Evolutionary conservation across 768 basidiomycete genomes (phyloP), one percentile per base, ranked within the genome.

Genomic region (Serpula lacrymans): DNA sequence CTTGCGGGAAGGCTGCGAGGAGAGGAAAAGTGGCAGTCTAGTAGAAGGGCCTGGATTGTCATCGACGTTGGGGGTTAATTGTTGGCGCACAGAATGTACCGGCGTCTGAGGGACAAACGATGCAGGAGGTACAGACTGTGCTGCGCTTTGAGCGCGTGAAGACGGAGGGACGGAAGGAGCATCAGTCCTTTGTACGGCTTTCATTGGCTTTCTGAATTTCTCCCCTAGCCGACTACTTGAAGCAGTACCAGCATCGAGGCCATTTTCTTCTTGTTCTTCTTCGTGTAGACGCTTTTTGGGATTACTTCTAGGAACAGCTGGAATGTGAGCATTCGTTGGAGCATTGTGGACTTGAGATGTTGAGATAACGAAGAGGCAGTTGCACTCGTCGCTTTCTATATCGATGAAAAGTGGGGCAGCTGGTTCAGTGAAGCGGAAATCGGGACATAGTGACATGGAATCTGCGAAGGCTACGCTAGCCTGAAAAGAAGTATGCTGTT

Each of bases 401-500:
- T 84, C 80, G 45, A 91, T 83, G 52, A 79, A 85, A n/a, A 92
- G 65, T 8, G 89, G 87, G 9, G 75, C 73, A 11, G 76, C 70
- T 3, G 86, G 78, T 46, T 86, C 78, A 0, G 84, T 89, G 61
- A 91, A 89, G 6, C 81, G 78, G 38, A 92, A 67, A 37, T 84
- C 79, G 16, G 91, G 69, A 5, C 78, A 55, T 26, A 80, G 64
- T 9, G 75, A 67, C 64, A 80, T 78, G 3, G 80, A 75, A 52
- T 91, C 88, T 1, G 87, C 86, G 56, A 82, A 89, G 6, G 80
- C 72, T 41, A 89, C 81, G 1, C 86, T 85, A 5, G 88, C 88
- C 88, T 91, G 47, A 13, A 21, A n/a, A 34, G 14, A 22, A 27
- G 21, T 39, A 20, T n/a, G 20, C 39, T 34, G 29, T 44, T 22